phyloP scores from a whole-genome alignment of 768 basidiomycete genomes.

The Collybia nuda region DNA sequence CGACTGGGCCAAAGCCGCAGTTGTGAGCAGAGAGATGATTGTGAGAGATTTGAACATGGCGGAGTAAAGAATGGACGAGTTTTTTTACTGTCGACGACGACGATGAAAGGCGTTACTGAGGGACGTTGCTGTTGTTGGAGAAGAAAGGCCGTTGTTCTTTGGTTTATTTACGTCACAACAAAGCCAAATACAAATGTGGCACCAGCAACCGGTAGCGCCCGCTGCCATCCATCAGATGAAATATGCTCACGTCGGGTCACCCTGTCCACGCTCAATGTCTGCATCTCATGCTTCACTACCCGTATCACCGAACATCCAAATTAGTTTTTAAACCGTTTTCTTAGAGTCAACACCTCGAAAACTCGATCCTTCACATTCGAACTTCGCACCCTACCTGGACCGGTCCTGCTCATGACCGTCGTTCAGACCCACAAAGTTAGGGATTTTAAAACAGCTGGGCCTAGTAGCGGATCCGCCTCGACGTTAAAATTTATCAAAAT shows the following conservation, averaged over 20 bases:
- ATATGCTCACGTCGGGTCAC: neutral
- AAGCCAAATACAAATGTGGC: constrained; percentile 26
- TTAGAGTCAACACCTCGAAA: no score
- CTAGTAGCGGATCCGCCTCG: no score
- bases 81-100: constrained; percentile 38
- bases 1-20: constrained; percentile 52
- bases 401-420: no score
- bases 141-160: constrained; percentile 18
- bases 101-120: constrained; percentile 20
- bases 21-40: constrained; percentile 48
- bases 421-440: no score
- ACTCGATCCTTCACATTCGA: no score
- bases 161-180: constrained; percentile 28
- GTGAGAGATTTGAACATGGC: constrained; percentile 54
- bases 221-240: constrained; percentile 5
- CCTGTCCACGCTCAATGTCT: no score
- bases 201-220: constrained; percentile 8
- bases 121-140: constrained; percentile 13
- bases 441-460: no score
- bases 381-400: no score
- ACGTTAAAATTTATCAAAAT: no score
- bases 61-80: constrained; percentile 48
- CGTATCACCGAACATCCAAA: no score
- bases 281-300: no score
- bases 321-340: no score